A percentile compares a stretch with the other conserved stretches of the same genome.
Conservation (phyloP, 305 asterid genomes). For the Fraxinus xanthoxyloides region DNA sequence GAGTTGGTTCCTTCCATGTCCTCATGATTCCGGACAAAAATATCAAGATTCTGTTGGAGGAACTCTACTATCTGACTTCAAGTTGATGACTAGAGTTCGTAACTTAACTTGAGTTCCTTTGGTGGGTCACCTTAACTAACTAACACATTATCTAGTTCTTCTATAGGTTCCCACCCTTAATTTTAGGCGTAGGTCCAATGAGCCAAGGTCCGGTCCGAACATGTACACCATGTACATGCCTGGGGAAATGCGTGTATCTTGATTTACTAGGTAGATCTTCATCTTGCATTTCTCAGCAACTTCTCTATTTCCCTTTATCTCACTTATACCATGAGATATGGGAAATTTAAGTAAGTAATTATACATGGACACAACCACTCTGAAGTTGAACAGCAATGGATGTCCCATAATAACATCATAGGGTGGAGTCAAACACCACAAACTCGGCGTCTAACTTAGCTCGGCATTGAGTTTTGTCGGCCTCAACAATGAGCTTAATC, state of each 20-base stretch:
- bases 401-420: background rate
- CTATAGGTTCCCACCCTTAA: background rate
- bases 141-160: too few species aligned
- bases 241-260: background rate
- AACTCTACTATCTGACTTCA: background rate
- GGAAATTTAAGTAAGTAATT: background rate
- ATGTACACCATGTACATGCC: background rate
- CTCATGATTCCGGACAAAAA: too few species aligned
- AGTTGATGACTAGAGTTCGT: too few species aligned
- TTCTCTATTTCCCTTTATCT: background rate
- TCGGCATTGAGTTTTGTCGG: background rate
- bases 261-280: background rate
- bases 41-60: background rate
- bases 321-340: background rate
- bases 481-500: background rate
- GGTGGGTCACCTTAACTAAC: too few species aligned
- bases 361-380: background rate
- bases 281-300: background rate
- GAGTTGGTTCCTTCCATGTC: background rate
- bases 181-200: background rate
- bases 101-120: too few species aligned
- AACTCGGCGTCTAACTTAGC: background rate
- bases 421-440: background rate
- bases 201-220: background rate
- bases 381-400: background rate